phyloP scores from a whole-genome alignment of 2,329 filamentous ascomycete genomes.

The Aspergillus intermedius region DNA sequence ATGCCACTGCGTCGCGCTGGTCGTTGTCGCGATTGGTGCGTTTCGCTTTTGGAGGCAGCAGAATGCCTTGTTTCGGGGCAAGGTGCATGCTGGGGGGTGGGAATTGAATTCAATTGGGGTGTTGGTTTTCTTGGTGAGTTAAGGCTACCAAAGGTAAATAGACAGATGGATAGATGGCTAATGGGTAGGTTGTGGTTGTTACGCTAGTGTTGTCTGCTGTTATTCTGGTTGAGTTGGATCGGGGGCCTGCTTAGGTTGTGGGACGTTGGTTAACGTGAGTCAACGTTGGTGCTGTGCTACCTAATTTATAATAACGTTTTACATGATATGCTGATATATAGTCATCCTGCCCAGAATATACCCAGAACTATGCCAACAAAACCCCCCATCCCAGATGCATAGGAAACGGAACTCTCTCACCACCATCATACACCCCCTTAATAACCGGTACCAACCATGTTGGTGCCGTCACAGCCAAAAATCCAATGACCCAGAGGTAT shows the following conservation, averaged over 20 bases:
- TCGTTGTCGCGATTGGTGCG: conserved; percentile 49
- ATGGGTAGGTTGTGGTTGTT: conserved; percentile 9
- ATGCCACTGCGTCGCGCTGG: conserved; percentile 46
- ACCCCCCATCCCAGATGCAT: conserved; percentile 7
- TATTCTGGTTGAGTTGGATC: conserved; percentile 7
- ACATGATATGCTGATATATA: background rate
- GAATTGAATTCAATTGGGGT: conserved; percentile 48
- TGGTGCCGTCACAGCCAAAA: conserved; percentile 11
- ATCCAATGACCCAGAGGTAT: conserved; percentile 12
- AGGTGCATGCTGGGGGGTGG: conserved; percentile 53
- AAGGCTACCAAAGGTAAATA: too few relatives aligned
- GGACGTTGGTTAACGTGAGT: too few relatives aligned
- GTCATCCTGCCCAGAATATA: background rate
- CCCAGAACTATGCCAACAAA: background rate
- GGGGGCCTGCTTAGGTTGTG: background rate
- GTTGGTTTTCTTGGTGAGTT: conserved; percentile 45
- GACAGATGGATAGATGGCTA: background rate
- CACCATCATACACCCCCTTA: conserved; percentile 7
- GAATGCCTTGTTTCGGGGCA: conserved; percentile 52
- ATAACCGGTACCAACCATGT: conserved; percentile 17
- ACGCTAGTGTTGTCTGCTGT: conserved; percentile 11
- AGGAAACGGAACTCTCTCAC: conserved; percentile 10
- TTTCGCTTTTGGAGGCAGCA: conserved; percentile 58
- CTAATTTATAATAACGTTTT: too few relatives aligned
- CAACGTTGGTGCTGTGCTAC: too few relatives aligned